Evolutionary conservation across 164 flowering plant species (phyloP).

Genomic region (Cinnamomum chago): DNA sequence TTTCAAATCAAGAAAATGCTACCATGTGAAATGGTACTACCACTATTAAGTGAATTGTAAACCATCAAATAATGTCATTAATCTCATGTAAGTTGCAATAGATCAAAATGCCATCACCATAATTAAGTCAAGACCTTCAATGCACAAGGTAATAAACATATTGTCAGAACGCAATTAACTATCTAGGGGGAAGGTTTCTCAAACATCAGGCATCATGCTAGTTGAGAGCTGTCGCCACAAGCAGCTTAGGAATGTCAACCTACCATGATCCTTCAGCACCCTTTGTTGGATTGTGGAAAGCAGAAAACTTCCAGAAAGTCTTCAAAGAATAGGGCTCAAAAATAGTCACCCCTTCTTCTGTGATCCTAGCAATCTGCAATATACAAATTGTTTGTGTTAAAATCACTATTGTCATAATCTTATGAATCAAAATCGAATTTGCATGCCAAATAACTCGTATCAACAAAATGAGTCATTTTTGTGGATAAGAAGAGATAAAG

Average conservation of each 20-base stretch:
- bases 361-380: constrained; percentile 77
- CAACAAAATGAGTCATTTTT: not conserved
- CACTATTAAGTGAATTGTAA: too few relatives aligned
- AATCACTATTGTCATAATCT: not conserved
- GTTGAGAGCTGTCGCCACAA: not conserved
- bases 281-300: constrained; percentile 67
- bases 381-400: not conserved
- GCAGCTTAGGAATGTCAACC: constrained; percentile 1
- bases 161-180: not conserved
- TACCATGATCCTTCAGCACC: constrained; percentile 94
- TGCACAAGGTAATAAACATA: too few relatives aligned
- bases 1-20: too few relatives aligned
- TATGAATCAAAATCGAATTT: not conserved
- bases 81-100: too few relatives aligned
- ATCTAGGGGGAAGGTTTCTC: not conserved
- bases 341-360: constrained; percentile 67
- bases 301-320: constrained; percentile 74
- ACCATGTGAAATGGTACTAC: too few relatives aligned
- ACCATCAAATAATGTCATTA: too few relatives aligned
- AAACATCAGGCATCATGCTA: not conserved
- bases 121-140: too few relatives aligned
- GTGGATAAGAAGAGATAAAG: too few relatives aligned
- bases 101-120: too few relatives aligned
- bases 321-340: constrained; percentile 72
- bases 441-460: too few relatives aligned